Evolutionary conservation across 305 asterid genomes (phyloP), one percentile per base, ranked within the genome.

Genomic region (Fraxinus velutina): DNA sequence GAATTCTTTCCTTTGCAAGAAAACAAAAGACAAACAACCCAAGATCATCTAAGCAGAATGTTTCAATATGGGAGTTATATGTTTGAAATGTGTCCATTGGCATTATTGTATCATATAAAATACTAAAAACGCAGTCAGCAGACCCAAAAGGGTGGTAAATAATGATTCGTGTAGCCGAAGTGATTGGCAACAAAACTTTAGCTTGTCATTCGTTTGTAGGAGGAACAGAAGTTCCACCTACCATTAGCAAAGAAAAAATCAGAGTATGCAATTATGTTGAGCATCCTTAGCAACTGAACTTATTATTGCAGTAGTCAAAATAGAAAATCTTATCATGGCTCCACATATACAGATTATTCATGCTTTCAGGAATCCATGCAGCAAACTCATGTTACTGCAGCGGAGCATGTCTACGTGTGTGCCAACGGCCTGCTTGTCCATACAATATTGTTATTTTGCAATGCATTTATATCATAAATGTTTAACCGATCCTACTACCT

Each of bases 371-470:
- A 62, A 24, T 22, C 71, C 33, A 1, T 62, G 71, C 71, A 62
- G 71, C 4, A 21, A 62, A 22, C 30, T 22, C 71, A 9, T 60
- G 13, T 60, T 52, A n/a, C 22, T 52, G 55, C 33, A 62, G 39
- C 7, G 66, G 22, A 70, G 39, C 73, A 73, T 77, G 42, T 42
- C 74, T 30, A 50, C 77, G 78, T 44, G 79, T 47, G 39, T 44
- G 66, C n/a, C 37, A 47, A 42, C 24, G 7, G 32, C 34, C 47
- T 44, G 66, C 13, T 44, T 42, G 70, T 71, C 4, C 32, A 60
- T 19, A 60, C 13, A 19, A 2, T 27, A 60, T 60, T 60, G 30
- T 60, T 21, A 60, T 21, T 60, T 62, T 8, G 47, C 72, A 42
- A 30, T 62, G 36, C 52, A 3, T n/a, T 19, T 39, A 42, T 13